Evolutionary conservation across 2,329 filamentous ascomycete genomes (phyloP).

Genomic region (Atkinsonella hypoxylon): DNA sequence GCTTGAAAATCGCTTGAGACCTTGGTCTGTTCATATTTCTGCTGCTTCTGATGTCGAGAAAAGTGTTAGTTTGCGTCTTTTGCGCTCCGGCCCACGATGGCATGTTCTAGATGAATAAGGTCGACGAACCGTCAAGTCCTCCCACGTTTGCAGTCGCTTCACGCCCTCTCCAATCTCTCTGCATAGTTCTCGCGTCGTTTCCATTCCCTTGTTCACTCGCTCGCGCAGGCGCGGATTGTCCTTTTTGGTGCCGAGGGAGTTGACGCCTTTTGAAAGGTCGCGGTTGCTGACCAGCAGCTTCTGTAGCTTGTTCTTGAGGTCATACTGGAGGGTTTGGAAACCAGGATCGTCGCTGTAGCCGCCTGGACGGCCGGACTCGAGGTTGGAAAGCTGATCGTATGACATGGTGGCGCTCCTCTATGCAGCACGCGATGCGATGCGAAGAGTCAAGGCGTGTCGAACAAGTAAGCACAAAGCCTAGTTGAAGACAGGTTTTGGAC

Average conservation of each 20-base stretch:
- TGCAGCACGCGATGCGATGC: neutral
- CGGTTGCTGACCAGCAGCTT: slow-evolving; percentile 79
- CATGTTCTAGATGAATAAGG: too few relatives aligned
- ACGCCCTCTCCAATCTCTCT: slow-evolving; percentile 87
- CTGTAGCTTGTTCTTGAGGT: slow-evolving; percentile 81
- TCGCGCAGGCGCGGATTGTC: slow-evolving; percentile 88
- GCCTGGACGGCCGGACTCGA: slow-evolving; percentile 67
- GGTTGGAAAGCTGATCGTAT: slow-evolving; percentile 72
- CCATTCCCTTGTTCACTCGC: slow-evolving; percentile 74
- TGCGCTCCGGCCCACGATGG: too few relatives aligned
- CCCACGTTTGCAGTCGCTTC: slow-evolving; percentile 83
- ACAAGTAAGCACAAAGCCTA: neutral
- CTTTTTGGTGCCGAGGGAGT: slow-evolving; percentile 75
- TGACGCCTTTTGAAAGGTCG: slow-evolving; percentile 72
- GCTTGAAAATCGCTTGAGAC: slow-evolving; percentile 87
- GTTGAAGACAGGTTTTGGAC: neutral
- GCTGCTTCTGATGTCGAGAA: slow-evolving; percentile 65
- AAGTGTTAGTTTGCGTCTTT: neutral
- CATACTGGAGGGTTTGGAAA: slow-evolving; percentile 71
- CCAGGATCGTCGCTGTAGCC: slow-evolving; percentile 89
- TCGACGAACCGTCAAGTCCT: slow-evolving; percentile 59
- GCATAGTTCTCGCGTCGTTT: slow-evolving; percentile 77
- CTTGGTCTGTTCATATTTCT: slow-evolving; percentile 95
- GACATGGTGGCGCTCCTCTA: slow-evolving; percentile 50
- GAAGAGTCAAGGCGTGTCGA: neutral